A percentile compares a stretch with the other conserved stretches of the same genome.
Conservation (phyloP, 108 stramenopile genomes). For the Nitzschia sp. region DNA sequence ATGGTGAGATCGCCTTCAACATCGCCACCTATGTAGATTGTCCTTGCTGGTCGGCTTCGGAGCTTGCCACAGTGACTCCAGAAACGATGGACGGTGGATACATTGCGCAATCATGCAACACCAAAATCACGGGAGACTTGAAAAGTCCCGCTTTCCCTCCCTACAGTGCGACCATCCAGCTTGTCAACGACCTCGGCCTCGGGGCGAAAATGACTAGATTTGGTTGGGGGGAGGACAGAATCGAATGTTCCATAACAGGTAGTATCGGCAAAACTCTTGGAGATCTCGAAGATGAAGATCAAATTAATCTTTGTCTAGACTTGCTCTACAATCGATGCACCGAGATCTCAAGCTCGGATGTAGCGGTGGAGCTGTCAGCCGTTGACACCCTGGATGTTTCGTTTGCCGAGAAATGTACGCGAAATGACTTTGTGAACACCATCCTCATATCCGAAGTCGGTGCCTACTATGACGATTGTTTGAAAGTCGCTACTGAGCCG, state of each 20-base stretch:
- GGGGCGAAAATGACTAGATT: background rate
- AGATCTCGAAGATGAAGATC: background rate
- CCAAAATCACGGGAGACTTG: background rate
- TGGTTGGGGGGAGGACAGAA: background rate
- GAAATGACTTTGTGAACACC: background rate
- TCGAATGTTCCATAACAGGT: background rate
- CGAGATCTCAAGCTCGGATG: background rate
- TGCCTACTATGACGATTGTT: background rate
- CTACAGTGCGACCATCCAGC: background rate
- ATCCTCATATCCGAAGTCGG: background rate
- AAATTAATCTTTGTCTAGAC: background rate
- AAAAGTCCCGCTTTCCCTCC: background rate
- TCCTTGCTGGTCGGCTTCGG: background rate
- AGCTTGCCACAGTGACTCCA: background rate
- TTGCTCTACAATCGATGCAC: background rate
- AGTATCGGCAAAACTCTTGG: background rate
- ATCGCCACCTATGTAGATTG: background rate
- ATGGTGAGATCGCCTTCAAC: background rate
- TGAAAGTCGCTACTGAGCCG: background rate
- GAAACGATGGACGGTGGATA: background rate
- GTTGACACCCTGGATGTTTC: background rate
- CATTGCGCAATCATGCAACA: background rate
- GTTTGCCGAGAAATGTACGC: background rate
- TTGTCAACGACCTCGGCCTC: background rate
- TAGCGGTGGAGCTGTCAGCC: too few relatives aligned